Evolutionary conservation across 2,329 filamentous ascomycete genomes (phyloP).

Genomic region (Calycina marina): DNA sequence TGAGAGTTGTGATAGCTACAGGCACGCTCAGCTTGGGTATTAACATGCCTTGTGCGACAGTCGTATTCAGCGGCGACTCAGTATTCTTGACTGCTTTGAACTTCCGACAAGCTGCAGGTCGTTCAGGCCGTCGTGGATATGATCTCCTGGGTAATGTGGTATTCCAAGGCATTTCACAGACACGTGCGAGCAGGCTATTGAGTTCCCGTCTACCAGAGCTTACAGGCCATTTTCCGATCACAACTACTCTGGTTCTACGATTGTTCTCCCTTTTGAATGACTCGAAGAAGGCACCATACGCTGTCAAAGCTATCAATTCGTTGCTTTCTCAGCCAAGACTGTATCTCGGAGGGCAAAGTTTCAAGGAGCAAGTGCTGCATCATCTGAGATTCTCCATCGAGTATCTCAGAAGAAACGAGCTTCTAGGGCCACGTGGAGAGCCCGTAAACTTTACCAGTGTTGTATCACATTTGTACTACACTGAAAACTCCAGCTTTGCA

Average conservation of each 20-base stretch:
- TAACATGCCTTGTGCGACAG: constrained; percentile 75
- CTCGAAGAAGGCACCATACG: constrained; percentile 47
- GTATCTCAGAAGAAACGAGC: constrained; percentile 54
- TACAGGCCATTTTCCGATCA: constrained; percentile 65
- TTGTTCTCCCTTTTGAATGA: constrained; percentile 52
- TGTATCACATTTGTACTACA: constrained; percentile 61
- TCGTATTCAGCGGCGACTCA: constrained; percentile 62
- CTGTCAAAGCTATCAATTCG: constrained; percentile 46
- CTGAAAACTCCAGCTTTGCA: constrained; percentile 60
- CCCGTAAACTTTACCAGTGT: constrained; percentile 61
- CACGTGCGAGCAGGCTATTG: constrained; percentile 53
- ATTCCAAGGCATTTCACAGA: constrained; percentile 48
- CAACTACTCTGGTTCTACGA: constrained; percentile 55
- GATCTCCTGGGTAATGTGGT: constrained; percentile 71
- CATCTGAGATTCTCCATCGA: constrained; percentile 72
- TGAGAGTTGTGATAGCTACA: constrained; percentile 59
- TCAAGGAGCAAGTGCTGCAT: constrained; percentile 56
- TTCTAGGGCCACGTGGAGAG: constrained; percentile 43
- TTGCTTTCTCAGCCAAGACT: constrained; percentile 55
- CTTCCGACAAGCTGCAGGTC: constrained; percentile 62
- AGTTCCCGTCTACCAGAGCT: constrained; percentile 61
- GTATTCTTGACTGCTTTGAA: constrained; percentile 61
- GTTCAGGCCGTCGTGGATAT: constrained; percentile 67
- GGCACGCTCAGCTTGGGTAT: constrained; percentile 65
- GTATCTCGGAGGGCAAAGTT: constrained; percentile 54